phyloP scores from a whole-genome alignment of 306 rosid genomes.

The Senna siamea region DNA sequence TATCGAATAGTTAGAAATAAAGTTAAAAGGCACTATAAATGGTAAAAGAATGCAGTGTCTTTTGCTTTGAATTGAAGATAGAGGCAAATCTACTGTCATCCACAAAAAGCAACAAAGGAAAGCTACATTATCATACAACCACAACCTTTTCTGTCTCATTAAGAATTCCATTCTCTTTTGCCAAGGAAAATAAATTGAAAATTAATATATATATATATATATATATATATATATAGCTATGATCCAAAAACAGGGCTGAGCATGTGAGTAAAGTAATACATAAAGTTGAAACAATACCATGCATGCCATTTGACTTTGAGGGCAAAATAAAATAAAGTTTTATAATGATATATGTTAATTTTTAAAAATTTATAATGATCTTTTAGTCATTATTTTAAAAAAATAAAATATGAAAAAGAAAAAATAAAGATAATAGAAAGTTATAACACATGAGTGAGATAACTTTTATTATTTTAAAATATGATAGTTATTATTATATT shows the following conservation, averaged over 20 bases:
- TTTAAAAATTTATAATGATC: too few species aligned
- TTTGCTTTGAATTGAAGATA: slow-evolving; percentile 7
- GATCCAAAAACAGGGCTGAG: background rate
- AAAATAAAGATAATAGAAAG: too few species aligned
- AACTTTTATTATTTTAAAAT: too few species aligned
- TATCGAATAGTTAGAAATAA: background rate
- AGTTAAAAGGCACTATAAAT: background rate
- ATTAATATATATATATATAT: background rate
- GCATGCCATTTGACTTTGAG: slow-evolving; percentile 32
- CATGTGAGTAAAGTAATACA: slow-evolving; percentile 5
- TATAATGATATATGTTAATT: too few species aligned
- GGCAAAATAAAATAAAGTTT: background rate
- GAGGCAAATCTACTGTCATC: slow-evolving; percentile 15
- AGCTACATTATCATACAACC: background rate
- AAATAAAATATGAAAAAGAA: too few species aligned
- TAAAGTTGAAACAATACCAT: slow-evolving; percentile 4
- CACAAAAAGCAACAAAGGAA: background rate
- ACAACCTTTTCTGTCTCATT: background rate
- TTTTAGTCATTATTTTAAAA: too few species aligned
- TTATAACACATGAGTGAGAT: too few species aligned
- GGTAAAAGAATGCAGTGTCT: background rate
- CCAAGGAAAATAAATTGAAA: background rate
- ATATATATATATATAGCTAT: background rate
- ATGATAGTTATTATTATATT: too few species aligned
- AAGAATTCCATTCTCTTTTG: background rate